phyloP scores from a whole-genome alignment of 306 rosid genomes.

The Cajanus cajan region DNA sequence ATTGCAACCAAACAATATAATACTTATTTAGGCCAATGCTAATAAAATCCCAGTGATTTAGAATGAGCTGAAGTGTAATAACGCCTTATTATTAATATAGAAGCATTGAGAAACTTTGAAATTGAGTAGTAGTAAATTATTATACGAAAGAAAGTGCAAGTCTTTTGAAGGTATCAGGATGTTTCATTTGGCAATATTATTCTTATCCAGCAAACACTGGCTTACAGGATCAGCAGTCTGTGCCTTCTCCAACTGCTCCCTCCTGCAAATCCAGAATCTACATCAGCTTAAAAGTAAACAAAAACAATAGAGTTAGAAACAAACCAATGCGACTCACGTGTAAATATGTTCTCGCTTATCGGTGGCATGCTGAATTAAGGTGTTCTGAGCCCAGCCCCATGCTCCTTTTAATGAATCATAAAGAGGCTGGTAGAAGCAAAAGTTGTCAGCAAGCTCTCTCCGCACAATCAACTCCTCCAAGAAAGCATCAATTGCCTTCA shows the following conservation, averaged over 20 bases:
- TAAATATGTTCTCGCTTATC: slow-evolving; percentile 74
- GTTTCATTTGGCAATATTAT: background rate
- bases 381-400: slow-evolving; percentile 97
- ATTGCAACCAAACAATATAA: slow-evolving; percentile 17
- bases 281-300: slow-evolving; percentile 26
- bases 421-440: slow-evolving; percentile 81
- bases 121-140: background rate
- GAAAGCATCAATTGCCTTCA: slow-evolving; percentile 78
- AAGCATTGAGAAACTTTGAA: background rate
- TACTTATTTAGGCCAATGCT: slow-evolving; percentile 7
- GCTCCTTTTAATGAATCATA: slow-evolving; percentile 89
- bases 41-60: background rate
- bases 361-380: slow-evolving; percentile 75
- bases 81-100: slow-evolving; percentile 7
- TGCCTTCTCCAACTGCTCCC: slow-evolving; percentile 88
- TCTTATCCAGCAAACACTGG: background rate
- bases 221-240: slow-evolving; percentile 87
- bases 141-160: background rate
- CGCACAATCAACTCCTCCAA: slow-evolving; percentile 86
- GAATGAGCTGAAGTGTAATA: background rate
- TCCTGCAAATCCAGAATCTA: slow-evolving; percentile 47
- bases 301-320: background rate
- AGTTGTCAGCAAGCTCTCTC: slow-evolving; percentile 92
- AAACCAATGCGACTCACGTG: slow-evolving; percentile 53
- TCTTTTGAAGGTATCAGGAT: background rate